Base-by-base conservation (phyloP, 225 moss, liverwort and hornwort genomes). In the Marchantia polymorpha region DNA sequence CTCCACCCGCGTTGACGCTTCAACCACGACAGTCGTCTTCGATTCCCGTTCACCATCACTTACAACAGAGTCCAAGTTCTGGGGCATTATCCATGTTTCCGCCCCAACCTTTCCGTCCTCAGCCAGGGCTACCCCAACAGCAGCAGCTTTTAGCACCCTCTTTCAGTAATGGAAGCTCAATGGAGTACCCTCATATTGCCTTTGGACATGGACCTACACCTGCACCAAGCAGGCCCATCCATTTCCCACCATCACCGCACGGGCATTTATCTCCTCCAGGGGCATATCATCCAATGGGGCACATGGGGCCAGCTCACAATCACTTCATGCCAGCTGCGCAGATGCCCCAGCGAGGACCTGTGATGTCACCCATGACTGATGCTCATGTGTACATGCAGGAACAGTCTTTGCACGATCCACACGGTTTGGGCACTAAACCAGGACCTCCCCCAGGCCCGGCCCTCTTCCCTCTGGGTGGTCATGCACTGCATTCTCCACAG, bases 81-180 rank as follows among this genome's bases (percentile, higher is more conserved):
- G 73, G 69, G 12, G 0, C 77, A 19, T 58, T 87, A 3, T 30
- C 82, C 23, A 71, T 88, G 83, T 87, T 87, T 47, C 74, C 82
- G 63, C 80, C 82, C 23, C 87, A 85, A 76, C 84, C 82, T 17
- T 88, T 88, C 47, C 87, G 78, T 48, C 82, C 84, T 80, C 87
- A 84, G 64, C 83, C 82, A 71, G 87, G 82, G 50, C 74, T 85
- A 77, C 75, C 84, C 0, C 87, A 87, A 78, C 87, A 87, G 78
- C 84, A 84, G 61, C 81, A 82, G 76, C 51, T 81, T 52, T 81
- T 87, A 30, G 60, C 78, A 63, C 67, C 75, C 27, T 69, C 84
- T 9, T 74, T 77, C 64, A 85, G 81, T 53, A 88, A 83, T 61
- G 87, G 85, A 16, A 81, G 72, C 83, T 52, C 83, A 19, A 74